These are phyloP conservation scores for Mucor velutinosus DNA, from an alignment of 371 early-diverging fungal species.

Conservation along the genomic window DNA sequence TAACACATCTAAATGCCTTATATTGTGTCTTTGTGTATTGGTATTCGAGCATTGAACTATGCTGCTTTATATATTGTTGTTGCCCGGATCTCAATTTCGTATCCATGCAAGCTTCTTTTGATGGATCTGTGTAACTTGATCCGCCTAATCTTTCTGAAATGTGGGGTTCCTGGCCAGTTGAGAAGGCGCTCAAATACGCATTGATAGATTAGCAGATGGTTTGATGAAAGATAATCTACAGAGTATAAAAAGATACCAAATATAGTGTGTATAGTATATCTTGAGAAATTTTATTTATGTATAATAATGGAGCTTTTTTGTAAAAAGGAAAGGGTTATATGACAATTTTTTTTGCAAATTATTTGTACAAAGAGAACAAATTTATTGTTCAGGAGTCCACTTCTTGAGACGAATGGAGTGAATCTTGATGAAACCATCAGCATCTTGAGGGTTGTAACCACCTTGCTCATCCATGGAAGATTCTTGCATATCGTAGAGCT, in stretches of 20 bases:
- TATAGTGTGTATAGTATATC: not conserved
- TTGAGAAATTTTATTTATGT: conserved; percentile 1
- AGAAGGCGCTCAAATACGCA: not conserved
- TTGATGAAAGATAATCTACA: not conserved
- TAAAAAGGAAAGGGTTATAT: not conserved
- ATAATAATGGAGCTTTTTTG: not conserved
- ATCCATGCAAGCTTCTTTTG: too few species aligned
- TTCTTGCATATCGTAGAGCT: conserved; percentile 94
- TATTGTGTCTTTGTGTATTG: too few species aligned
- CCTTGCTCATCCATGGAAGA: conserved; percentile 95
- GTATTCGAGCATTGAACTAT: too few species aligned
- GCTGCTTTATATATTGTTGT: too few species aligned
- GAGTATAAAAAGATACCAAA: too few species aligned
- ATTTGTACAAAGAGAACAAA: not conserved
- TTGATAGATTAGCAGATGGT: not conserved
- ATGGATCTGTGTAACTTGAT: too few species aligned
- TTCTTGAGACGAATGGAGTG: conserved; percentile 96
- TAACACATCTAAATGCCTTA: too few species aligned
- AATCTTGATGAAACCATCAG: conserved; percentile 96
- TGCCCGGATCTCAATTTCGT: too few species aligned
- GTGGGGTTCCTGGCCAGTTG: not conserved
- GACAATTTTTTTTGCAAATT: conserved; percentile 1
- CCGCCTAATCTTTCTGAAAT: not conserved
- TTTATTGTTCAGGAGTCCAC: conserved; percentile 58
- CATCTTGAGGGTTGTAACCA: conserved; percentile 90